phyloP scores from a whole-genome alignment of 2,329 filamentous ascomycete genomes.

The Neonectria punicea region DNA sequence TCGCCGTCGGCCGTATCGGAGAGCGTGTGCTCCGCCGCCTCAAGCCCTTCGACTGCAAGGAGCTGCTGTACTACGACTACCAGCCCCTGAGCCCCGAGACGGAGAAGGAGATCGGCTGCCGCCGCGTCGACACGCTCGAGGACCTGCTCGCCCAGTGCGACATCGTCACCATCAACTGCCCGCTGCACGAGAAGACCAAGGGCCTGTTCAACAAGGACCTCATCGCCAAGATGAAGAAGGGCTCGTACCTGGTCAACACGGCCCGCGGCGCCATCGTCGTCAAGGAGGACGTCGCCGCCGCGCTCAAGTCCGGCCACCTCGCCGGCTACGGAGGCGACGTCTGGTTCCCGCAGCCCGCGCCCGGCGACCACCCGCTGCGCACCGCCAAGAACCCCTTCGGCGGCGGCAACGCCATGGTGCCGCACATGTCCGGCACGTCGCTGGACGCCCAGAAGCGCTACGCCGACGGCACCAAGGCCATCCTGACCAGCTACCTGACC shows the following conservation, averaged over 20 bases:
- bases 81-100: constrained; percentile 87
- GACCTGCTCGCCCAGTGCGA: constrained; percentile 96
- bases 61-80: constrained; percentile 99
- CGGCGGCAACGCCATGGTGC: constrained; percentile 98
- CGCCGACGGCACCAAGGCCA: constrained; percentile 86
- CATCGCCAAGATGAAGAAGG: constrained; percentile 98
- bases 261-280: constrained; percentile 98
- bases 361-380: constrained; percentile 91
- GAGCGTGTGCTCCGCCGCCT: constrained; percentile 97
- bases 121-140: constrained; percentile 88
- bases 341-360: constrained; percentile 98
- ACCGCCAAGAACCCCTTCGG: constrained; percentile 94
- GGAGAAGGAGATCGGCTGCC: constrained; percentile 95
- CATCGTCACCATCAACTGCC: constrained; percentile 99
- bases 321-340: constrained; percentile 89
- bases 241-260: constrained; percentile 97
- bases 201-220: constrained; percentile 99
- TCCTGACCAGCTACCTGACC: constrained; percentile 90
- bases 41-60: constrained; percentile 99
- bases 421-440: constrained; percentile 99
- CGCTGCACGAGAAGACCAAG: constrained; percentile 96
- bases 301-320: constrained; percentile 90
- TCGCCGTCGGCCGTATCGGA: constrained; percentile 96
- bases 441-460: constrained; percentile 97
- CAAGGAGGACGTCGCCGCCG: constrained; percentile 97